phyloP scores from a whole-genome alignment of 2,329 filamentous ascomycete genomes.

The Fusarium phyllophilum region DNA sequence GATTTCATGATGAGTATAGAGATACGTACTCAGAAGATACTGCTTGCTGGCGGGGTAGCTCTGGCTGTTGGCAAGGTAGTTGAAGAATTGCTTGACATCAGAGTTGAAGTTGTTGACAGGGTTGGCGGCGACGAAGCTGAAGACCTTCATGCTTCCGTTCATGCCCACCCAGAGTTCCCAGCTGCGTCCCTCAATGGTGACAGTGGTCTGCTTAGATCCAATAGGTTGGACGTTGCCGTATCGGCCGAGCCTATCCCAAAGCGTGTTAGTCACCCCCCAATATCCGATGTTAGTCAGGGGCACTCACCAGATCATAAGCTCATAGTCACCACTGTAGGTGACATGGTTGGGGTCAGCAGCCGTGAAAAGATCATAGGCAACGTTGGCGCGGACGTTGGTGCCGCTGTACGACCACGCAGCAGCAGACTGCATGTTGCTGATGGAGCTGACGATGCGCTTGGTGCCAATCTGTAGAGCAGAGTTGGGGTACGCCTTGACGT shows the following conservation, averaged over 20 bases:
- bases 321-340: conserved; percentile 13
- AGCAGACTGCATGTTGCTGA: conserved; percentile 21
- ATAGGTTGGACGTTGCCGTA: conserved; percentile 8
- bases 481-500: conserved; percentile 17
- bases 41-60: conserved; percentile 3
- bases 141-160: conserved; percentile 20
- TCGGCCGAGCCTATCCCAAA: background rate
- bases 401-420: conserved; percentile 20
- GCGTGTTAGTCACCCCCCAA: background rate
- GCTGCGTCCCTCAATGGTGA: conserved; percentile 8
- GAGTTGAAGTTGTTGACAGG: conserved; percentile 20
- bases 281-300: background rate
- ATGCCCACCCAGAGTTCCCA: conserved; percentile 14
- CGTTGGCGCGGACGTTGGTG: conserved; percentile 12
- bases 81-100: conserved; percentile 22
- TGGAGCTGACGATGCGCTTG: conserved; percentile 10
- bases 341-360: conserved; percentile 5
- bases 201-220: background rate
- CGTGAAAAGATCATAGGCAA: conserved; percentile 23
- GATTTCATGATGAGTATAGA: too few relatives aligned
- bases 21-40: conserved; percentile 15
- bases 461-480: conserved; percentile 2
- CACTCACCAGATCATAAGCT: conserved; percentile 20
- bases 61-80: conserved; percentile 17
- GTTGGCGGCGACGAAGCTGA: conserved; percentile 6